Base-by-base conservation (phyloP, 2,329 filamentous ascomycete species). In the Colletotrichum salicis region DNA sequence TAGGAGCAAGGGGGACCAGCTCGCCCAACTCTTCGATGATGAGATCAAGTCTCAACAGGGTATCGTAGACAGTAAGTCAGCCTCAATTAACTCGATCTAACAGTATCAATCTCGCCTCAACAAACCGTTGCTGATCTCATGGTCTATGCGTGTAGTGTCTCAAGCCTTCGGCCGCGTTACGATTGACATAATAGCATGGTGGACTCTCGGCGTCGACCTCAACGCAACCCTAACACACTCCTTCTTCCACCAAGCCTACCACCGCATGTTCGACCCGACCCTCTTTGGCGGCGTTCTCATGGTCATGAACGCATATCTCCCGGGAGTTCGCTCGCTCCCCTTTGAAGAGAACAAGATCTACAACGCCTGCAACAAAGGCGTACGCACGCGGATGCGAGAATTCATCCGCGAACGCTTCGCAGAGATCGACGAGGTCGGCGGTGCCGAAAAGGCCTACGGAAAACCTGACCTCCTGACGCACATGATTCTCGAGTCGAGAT, bases 331-430 rank as follows among this genome's bases (percentile, higher is more conserved):
- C n/a, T 80, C 79, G 74, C 76, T 83, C 10, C 83, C 82, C 0
- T 57, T 84, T 6, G 76, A 79, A 54, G 80, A 80, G 33, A 83
- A 83, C 62, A 75, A 75, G 45, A 76, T 78, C 1, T 84, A 84
- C 65, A 76, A 81, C 1, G 67, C 71, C 12, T 78, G 79, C 5
- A 82, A 78, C 57, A 68, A 67, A 1, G 74, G 75, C 41, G 77
- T 81, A 15, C 79, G 79, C 73, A 54, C 74, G 71, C 72, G 80
- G 71, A 29, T 82, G 56, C 12, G 76, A 45, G 6, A 77, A 8
- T 71, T 77, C 45, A 79, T 82, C 37, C 64, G 75, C 24, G 41
- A 76, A 48, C 74, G 79, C 11, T 74, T 76, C 24, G 61, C 58
- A 10, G 76, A 78, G 5, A 70, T 71, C 15, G 73, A 74, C 52